Percentiles rank a stretch among this genome's conserved stretches.
Conservation (phyloP, 2,329 filamentous ascomycete genomes). For the Aspergillus sojae region DNA sequence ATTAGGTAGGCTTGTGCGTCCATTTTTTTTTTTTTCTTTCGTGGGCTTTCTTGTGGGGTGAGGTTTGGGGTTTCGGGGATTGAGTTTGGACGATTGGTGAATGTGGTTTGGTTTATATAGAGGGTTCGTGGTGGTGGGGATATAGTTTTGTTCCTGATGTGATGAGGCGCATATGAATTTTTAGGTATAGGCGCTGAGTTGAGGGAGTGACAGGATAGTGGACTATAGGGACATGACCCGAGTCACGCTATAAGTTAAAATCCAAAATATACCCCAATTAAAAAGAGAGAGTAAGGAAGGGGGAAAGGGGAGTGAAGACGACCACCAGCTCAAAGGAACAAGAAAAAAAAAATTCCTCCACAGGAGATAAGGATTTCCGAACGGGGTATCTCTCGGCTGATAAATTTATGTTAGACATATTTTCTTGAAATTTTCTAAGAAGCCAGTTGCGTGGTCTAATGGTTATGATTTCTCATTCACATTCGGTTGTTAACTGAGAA, state of each 20-base stretch:
- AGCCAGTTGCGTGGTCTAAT: slow-evolving; percentile 26
- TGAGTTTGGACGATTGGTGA: background rate
- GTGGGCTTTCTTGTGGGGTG: background rate
- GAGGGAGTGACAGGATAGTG: background rate
- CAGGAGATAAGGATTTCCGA: slow-evolving; percentile 1
- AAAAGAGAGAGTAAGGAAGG: background rate
- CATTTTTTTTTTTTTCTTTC: slow-evolving; percentile 56
- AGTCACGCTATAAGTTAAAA: background rate
- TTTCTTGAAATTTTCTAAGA: background rate
- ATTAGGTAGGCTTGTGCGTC: slow-evolving; percentile 81
- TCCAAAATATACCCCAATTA: background rate
- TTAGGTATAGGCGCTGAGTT: background rate
- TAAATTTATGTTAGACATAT: background rate
- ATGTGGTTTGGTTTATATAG: background rate
- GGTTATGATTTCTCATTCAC: slow-evolving; percentile 29
- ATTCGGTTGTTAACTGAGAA: slow-evolving; percentile 19
- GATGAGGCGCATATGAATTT: background rate
- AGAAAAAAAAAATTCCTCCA: background rate
- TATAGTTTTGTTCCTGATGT: background rate
- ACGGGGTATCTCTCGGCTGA: background rate
- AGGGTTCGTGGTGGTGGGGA: background rate
- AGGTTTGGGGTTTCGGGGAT: background rate
- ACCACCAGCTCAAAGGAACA: too few species aligned
- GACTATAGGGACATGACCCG: background rate
- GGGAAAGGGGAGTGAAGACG: background rate